These are phyloP conservation scores for Iris macrosiphon DNA, from an alignment of 106 monocot species.

Conservation along the genomic window DNA sequence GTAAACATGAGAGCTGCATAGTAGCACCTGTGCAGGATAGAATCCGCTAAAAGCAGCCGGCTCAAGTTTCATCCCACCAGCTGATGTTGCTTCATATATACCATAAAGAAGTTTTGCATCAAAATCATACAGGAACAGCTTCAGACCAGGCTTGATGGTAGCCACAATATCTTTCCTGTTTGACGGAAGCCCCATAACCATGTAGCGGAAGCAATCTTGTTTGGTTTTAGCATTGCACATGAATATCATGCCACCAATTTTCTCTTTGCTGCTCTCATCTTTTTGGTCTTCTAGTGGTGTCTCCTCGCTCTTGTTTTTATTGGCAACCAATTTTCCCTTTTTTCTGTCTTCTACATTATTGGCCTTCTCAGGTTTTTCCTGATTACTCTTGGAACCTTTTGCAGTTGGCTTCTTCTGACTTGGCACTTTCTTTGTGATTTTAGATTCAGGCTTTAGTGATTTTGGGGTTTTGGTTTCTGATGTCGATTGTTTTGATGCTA, in stretches of 20 bases:
- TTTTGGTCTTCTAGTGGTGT: no score
- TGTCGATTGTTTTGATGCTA: not conserved
- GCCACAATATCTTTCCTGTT: conserved; percentile 21
- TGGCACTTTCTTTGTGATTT: conserved; percentile 10
- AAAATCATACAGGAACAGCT: conserved; percentile 31
- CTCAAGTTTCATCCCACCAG: conserved; percentile 35
- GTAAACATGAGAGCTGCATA: no score
- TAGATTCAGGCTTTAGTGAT: conserved; percentile 15
- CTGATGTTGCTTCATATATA: conserved; percentile 30
- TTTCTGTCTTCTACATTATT: not conserved
- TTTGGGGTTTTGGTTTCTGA: conserved; percentile 6
- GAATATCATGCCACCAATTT: conserved; percentile 24
- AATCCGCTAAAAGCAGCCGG: conserved; percentile 24
- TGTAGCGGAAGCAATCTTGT: conserved; percentile 29
- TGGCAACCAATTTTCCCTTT: not conserved
- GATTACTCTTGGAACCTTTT: no score
- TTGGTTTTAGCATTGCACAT: conserved; percentile 29
- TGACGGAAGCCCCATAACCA: conserved; percentile 26
- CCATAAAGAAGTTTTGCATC: conserved; percentile 29
- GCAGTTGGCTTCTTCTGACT: not conserved
- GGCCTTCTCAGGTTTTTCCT: no score
- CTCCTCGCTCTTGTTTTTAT: no score
- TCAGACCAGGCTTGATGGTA: conserved; percentile 15
- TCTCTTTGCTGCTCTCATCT: not conserved
- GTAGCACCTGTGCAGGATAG: conserved; percentile 27